Evolutionary conservation across 331 rosid genomes (phyloP).

Genomic region (Telfairia occidentalis): DNA sequence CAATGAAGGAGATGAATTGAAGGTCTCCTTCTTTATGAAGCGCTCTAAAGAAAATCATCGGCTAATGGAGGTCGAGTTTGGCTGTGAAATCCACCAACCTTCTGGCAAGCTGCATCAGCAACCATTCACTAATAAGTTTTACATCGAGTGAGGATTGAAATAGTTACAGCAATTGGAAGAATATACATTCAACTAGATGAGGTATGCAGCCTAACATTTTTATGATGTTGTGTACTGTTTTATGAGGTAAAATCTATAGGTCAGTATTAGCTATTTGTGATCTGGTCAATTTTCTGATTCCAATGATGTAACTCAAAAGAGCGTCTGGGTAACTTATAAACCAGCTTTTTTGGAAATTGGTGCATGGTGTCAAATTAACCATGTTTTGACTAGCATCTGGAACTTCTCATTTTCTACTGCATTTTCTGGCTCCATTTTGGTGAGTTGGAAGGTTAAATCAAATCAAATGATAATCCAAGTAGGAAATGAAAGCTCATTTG

Average conservation of each 20-base stretch:
- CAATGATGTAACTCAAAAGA: neutral
- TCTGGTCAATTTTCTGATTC: neutral
- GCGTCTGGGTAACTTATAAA: neutral
- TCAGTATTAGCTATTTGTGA: neutral
- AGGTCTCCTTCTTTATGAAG: slow-evolving; percentile 58
- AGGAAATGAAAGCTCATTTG: too few relatives aligned
- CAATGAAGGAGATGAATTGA: slow-evolving; percentile 53
- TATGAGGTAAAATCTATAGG: neutral
- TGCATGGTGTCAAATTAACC: neutral
- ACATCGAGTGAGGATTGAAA: slow-evolving; percentile 54
- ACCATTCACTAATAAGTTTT: slow-evolving; percentile 51
- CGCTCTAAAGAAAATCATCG: slow-evolving; percentile 92
- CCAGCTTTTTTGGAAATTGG: neutral
- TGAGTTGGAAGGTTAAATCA: slow-evolving; percentile 1
- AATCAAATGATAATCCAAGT: too few relatives aligned
- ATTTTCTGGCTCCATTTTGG: neutral
- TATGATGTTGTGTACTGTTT: neutral
- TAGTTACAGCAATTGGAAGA: slow-evolving; percentile 18
- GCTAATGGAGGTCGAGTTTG: slow-evolving; percentile 84
- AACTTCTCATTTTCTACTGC: neutral
- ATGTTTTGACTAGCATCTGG: neutral
- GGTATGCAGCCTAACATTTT: neutral
- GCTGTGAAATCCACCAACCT: slow-evolving; percentile 47
- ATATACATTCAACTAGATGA: neutral
- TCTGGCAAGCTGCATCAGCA: slow-evolving; percentile 49